These are phyloP conservation scores for Stylonectria norvegica DNA, from an alignment of 2,329 filamentous ascomycete genomes.

Conservation along the genomic window DNA sequence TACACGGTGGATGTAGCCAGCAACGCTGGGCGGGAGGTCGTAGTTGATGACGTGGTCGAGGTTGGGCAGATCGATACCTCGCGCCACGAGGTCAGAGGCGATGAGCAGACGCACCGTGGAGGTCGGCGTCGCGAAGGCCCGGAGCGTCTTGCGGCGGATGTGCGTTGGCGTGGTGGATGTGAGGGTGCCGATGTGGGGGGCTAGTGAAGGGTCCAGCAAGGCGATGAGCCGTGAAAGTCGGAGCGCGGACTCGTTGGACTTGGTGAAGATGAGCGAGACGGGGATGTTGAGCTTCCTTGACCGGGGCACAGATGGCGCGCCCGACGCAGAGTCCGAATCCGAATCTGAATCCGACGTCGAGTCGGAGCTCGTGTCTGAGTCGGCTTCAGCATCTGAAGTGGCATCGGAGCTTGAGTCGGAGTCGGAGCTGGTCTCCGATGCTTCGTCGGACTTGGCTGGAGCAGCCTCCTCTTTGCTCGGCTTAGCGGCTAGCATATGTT, in stretches of 20 bases:
- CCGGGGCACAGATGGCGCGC: constrained; percentile 5
- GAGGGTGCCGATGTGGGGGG: constrained; percentile 61
- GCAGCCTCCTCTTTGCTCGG: constrained; percentile 9
- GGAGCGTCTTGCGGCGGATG: constrained; percentile 63
- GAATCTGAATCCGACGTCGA: constrained; percentile 32
- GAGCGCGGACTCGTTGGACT: constrained; percentile 83
- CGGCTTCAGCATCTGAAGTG: constrained; percentile 30
- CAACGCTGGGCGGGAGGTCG: constrained; percentile 77
- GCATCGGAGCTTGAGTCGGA: constrained; percentile 36
- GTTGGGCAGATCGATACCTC: constrained; percentile 78
- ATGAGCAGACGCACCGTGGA: constrained; percentile 71
- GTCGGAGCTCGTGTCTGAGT: constrained; percentile 25
- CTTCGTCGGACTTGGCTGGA: constrained; percentile 25
- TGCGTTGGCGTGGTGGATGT: constrained; percentile 76
- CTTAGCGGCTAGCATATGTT: constrained; percentile 40
- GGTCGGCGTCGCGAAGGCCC: constrained; percentile 65
- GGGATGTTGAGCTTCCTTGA: constrained; percentile 31
- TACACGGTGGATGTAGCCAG: constrained; percentile 86
- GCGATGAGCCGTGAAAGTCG: constrained; percentile 77
- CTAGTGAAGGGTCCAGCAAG: constrained; percentile 59
- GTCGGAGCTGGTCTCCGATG: constrained; percentile 35
- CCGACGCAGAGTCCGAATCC: constrained; percentile 23
- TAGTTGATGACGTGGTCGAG: constrained; percentile 91
- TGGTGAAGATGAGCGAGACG: constrained; percentile 77
- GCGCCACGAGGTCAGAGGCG: constrained; percentile 88